A percentile compares a stretch with the other conserved stretches of the same genome.
phyloP scores from a whole-genome alignment of 106 monocot species.

The Triglochin maritima region DNA sequence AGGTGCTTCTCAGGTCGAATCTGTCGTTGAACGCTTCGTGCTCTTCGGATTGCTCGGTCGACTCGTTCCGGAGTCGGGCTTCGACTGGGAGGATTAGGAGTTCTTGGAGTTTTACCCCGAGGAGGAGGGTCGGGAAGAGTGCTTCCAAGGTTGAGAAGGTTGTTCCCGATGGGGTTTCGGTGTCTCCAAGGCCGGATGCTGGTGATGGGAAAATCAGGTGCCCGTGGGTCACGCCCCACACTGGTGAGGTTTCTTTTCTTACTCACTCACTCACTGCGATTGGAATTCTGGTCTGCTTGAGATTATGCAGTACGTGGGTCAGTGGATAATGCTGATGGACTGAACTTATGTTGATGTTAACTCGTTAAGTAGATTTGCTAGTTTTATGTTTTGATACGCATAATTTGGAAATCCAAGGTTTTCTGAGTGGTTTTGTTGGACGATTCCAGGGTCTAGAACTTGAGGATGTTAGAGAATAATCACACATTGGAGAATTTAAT shows the following conservation, averaged over 20 bases:
- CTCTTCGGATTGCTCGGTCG: constrained; percentile 80
- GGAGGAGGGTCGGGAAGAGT: constrained; percentile 22
- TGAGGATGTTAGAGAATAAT: too few species aligned
- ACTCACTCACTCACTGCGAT: background rate
- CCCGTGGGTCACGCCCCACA: constrained; percentile 77
- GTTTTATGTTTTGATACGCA: too few species aligned
- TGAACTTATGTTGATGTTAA: too few species aligned
- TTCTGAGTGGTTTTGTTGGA: too few species aligned
- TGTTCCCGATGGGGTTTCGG: constrained; percentile 15
- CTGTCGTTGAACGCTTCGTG: constrained; percentile 85
- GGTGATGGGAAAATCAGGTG: constrained; percentile 54
- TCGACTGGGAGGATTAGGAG: constrained; percentile 64
- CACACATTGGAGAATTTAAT: too few species aligned
- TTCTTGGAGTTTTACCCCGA: constrained; percentile 5
- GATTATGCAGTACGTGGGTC: too few species aligned
- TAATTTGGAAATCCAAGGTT: too few species aligned
- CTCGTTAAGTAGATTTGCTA: too few species aligned
- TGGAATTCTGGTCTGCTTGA: background rate
- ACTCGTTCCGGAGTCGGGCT: constrained; percentile 68
- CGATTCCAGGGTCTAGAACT: too few species aligned
- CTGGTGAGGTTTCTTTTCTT: constrained; percentile 33
- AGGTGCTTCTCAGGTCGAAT: constrained; percentile 47
- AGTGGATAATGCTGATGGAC: too few species aligned
- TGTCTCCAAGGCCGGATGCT: constrained; percentile 13
- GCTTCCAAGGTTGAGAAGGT: constrained; percentile 27